Evolutionary conservation across 371 early-diverging fungal genomes (phyloP).

Genomic region (Blakeslea trispora): DNA sequence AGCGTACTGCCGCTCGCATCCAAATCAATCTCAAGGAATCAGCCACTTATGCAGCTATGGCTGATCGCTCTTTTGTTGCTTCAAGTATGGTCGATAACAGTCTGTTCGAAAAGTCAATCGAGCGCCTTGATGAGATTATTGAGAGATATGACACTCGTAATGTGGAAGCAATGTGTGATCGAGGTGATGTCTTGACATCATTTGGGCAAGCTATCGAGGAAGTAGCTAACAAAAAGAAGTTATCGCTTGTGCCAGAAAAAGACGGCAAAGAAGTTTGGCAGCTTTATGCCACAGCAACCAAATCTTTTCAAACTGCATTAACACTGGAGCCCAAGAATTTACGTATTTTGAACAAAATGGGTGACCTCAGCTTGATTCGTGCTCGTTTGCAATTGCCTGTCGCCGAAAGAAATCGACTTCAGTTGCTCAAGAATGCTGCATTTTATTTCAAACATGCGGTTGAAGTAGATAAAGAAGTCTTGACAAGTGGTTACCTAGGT

Average conservation of each 20-base stretch:
- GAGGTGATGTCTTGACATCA: conserved; percentile 64
- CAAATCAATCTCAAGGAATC: conserved; percentile 60
- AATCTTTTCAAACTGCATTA: conserved; percentile 53
- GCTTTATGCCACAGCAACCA: conserved; percentile 52
- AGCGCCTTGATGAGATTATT: conserved; percentile 54
- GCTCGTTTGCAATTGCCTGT: conserved; percentile 49
- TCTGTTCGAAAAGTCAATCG: conserved; percentile 44
- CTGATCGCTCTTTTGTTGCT: conserved; percentile 58
- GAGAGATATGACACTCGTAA: conserved; percentile 45
- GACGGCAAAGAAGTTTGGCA: conserved; percentile 54
- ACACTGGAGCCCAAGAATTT: conserved; percentile 56
- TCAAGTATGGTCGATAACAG: conserved; percentile 47
- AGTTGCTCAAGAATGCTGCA: conserved; percentile 57
- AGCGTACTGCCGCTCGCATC: conserved; percentile 24
- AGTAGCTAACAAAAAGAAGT: conserved; percentile 20
- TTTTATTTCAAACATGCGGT: conserved; percentile 49
- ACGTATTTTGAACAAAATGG: conserved; percentile 58
- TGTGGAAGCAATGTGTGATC: conserved; percentile 72
- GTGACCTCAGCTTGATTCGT: conserved; percentile 58
- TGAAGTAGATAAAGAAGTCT: conserved; percentile 36
- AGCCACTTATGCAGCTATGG: conserved; percentile 55
- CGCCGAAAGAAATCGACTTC: conserved; percentile 51
- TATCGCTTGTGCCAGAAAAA: conserved; percentile 20
- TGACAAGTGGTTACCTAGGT: conserved; percentile 44
- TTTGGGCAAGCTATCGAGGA: conserved; percentile 56